Evolutionary conservation across 2,329 filamentous ascomycete genomes (phyloP).

Genomic region (Arthrobotrys sphaeroides): DNA sequence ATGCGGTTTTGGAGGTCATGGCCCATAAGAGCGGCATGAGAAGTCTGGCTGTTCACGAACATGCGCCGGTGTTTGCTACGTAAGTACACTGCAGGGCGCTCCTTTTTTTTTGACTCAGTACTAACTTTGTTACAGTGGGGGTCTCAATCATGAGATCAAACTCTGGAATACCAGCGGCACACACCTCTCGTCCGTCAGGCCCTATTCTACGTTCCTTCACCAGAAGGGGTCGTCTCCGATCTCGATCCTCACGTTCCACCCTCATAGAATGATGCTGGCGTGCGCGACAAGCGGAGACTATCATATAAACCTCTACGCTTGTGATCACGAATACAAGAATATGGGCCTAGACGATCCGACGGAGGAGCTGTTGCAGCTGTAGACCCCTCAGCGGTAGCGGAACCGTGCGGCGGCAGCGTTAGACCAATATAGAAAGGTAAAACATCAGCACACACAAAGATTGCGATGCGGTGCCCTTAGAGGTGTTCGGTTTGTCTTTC

Average conservation of each 20-base stretch:
- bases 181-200: constrained; percentile 83
- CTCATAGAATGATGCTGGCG: constrained; percentile 89
- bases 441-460: not conserved
- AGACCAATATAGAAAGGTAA: not conserved
- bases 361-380: constrained; percentile 38
- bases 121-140: constrained; percentile 72
- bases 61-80: constrained; percentile 94
- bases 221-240: constrained; percentile 84
- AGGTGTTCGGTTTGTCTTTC: not conserved
- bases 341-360: constrained; percentile 43
- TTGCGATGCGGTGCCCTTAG: not conserved
- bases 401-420: not conserved
- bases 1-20: constrained; percentile 76
- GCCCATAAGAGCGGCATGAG: constrained; percentile 80
- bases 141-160: constrained; percentile 85
- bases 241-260: constrained; percentile 90
- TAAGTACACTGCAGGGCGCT: constrained; percentile 65
- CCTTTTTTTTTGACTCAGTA: constrained; percentile 50
- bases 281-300: constrained; percentile 86
- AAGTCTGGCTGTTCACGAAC: constrained; percentile 91
- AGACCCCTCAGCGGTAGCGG: not conserved
- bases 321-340: constrained; percentile 63
- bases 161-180: constrained; percentile 88
- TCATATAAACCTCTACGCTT: constrained; percentile 88
- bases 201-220: constrained; percentile 86